Percentiles rank a stretch among this genome's conserved stretches.
phyloP scores from a whole-genome alignment of 2,329 filamentous ascomycete species.

The Colletotrichum sp. region DNA sequence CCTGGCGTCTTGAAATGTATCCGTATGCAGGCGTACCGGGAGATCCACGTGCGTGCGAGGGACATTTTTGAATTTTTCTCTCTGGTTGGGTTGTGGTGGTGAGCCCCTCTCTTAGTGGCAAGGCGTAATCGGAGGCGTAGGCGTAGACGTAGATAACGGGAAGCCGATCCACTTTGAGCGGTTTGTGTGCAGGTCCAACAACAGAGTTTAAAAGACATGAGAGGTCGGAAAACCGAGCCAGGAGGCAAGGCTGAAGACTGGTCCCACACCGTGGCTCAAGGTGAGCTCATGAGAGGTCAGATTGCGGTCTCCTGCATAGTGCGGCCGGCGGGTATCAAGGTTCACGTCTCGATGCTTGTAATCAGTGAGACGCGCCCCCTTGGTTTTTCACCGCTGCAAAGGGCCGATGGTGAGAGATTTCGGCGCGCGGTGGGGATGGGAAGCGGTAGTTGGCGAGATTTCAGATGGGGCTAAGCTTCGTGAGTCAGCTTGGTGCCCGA shows the following conservation, averaged over 20 bases:
- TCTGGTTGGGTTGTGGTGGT: neutral
- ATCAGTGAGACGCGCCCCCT: neutral
- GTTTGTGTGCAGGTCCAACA: slow-evolving; percentile 8
- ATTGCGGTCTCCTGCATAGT: neutral
- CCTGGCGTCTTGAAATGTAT: slow-evolving; percentile 1
- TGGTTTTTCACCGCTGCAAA: slow-evolving; percentile 11
- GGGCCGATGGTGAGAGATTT: slow-evolving; percentile 20
- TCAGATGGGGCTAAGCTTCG: slow-evolving; percentile 9
- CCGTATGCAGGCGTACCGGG: slow-evolving; percentile 4
- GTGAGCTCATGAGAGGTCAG: neutral
- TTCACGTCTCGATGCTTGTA: neutral
- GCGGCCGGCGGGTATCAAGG: slow-evolving; percentile 1
- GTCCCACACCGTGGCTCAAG: slow-evolving; percentile 2
- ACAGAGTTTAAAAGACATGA: neutral
- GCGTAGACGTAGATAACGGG: slow-evolving; percentile 7
- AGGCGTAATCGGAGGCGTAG: neutral
- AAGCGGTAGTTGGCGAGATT: slow-evolving; percentile 16
- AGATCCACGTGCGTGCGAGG: slow-evolving; percentile 14
- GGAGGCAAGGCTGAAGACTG: slow-evolving; percentile 16
- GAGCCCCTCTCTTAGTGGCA: neutral
- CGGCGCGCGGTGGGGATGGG: slow-evolving; percentile 3
- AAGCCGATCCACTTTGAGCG: slow-evolving; percentile 10
- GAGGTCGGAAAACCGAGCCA: neutral
- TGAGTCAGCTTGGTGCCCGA: slow-evolving; percentile 19
- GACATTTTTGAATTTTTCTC: slow-evolving; percentile 1